Percentiles rank a stretch among this genome's conserved stretches.
phyloP scores from a whole-genome alignment of 305 asterid species.

The Caryopteris hybrid region DNA sequence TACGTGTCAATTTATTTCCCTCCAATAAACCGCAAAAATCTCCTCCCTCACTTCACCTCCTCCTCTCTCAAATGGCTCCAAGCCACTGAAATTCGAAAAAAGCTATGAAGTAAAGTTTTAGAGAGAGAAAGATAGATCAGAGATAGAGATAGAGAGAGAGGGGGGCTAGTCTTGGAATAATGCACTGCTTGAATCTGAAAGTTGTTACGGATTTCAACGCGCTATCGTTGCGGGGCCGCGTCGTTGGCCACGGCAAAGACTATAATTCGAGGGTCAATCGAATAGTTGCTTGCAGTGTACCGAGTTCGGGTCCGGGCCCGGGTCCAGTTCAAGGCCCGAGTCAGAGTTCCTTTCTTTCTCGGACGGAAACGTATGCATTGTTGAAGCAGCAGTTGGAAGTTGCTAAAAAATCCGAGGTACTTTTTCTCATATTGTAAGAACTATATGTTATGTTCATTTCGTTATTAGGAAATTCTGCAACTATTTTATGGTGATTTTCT shows the following conservation, averaged over 20 bases:
- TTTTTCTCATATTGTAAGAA: background rate
- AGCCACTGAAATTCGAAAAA: constrained; percentile 30
- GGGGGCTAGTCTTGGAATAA: background rate
- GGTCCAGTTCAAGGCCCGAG: constrained; percentile 23
- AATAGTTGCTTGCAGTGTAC: constrained; percentile 42
- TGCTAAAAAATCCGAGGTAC: constrained; percentile 75
- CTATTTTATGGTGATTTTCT: no score
- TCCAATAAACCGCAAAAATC: constrained; percentile 29
- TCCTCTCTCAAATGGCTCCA: constrained; percentile 29
- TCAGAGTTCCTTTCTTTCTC: constrained; percentile 37
- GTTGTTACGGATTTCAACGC: constrained; percentile 23
- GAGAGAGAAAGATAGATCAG: background rate
- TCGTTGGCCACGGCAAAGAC: constrained; percentile 4
- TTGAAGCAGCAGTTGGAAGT: constrained; percentile 73
- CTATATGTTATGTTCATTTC: no score
- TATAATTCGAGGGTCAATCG: constrained; percentile 15
- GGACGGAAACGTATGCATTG: constrained; percentile 56
- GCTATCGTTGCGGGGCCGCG: constrained; percentile 28
- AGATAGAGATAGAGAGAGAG: no score
- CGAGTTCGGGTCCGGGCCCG: constrained; percentile 23
- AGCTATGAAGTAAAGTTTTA: background rate
- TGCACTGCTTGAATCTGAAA: constrained; percentile 52
- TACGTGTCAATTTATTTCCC: constrained; percentile 20
- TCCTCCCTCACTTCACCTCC: background rate
- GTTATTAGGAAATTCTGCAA: no score